Evolutionary conservation across 306 rosid genomes (phyloP), one percentile per base, ranked within the genome.

Genomic region (Acacia crassicarpa): DNA sequence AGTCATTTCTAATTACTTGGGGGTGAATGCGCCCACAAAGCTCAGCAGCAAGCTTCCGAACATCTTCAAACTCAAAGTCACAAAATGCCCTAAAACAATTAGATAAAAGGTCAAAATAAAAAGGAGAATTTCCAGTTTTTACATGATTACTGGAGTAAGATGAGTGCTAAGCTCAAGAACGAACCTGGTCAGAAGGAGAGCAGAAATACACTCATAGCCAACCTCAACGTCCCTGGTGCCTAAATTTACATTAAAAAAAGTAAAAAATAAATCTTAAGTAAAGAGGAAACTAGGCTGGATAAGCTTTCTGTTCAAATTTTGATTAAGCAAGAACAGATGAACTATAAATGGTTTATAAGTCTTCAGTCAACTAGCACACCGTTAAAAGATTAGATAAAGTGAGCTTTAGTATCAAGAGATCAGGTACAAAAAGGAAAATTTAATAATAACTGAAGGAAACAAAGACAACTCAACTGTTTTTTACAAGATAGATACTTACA

Each of bases 21-120:
- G 97, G 98, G 85, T 95, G 98, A 87, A 95, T 85, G 86, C 97
- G 94, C 54, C 98, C 98, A 86, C 95, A 90, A 14, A 95, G 87
- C 92, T 95, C 98, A 85, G 99, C 98, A 80, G 99, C 92, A 71
- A 91, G 92, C 81, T 90, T 95, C 80, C 87, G 89, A 27, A 93
- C 99, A 54, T 93, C 95, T 76, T 93, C 94, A 89, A 91, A 95
- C 85, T 93, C 97, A 78, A 81, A 85, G 84, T 90, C 87, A 82
- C 81, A 68, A 77, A 91, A 90, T 70, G 97, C 93, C 92, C 99
- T 91, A 91, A 81, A 71, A 75, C 66, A 58, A 63, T 58, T 58
- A 35, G 32, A 74, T 62, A 67, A 43, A 27, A 63, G 40, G n/a
- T 63, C 38, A 63, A 63, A 62, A 62, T 1, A 62, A 5, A 11